Conservation (phyloP, 805 yeast species). For the Barnettozyma californica region DNA sequence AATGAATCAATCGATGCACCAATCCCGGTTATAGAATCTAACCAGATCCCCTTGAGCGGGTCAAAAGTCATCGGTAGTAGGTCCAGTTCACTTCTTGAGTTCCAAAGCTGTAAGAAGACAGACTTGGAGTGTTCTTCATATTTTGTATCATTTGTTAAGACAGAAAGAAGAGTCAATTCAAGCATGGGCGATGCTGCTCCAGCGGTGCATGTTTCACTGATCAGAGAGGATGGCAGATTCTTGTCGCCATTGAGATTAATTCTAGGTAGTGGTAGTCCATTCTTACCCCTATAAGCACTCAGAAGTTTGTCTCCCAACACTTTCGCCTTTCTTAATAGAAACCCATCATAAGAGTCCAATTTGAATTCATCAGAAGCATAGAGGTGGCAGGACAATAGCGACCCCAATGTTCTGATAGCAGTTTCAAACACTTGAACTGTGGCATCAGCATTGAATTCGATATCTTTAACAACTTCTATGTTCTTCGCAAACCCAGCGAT, state of each 20-base stretch:
- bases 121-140: conserved; percentile 58
- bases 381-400: conserved; percentile 72
- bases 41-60: conserved; percentile 50
- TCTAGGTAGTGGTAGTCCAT: conserved; percentile 75
- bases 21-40: conserved; percentile 62
- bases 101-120: conserved; percentile 72
- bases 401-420: conserved; percentile 78
- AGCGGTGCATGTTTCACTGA: conserved; percentile 73
- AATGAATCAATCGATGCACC: conserved; percentile 93
- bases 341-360: conserved; percentile 56
- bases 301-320: conserved; percentile 70
- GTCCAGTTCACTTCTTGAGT: conserved; percentile 51
- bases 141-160: conserved; percentile 65
- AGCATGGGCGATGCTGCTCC: conserved; percentile 83
- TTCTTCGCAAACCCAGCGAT: conserved; percentile 46
- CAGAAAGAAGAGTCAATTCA: conserved; percentile 72
- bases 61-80: conserved; percentile 76
- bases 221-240: conserved; percentile 37
- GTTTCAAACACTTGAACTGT: conserved; percentile 86
- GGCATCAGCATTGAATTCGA: conserved; percentile 55
- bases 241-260: conserved; percentile 59
- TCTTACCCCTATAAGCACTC: conserved; percentile 60
- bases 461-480: conserved; percentile 32
- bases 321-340: conserved; percentile 61
- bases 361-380: conserved; percentile 41